Conservation (phyloP, 179 eudicot genomes). For the Gypsophila paniculata region DNA sequence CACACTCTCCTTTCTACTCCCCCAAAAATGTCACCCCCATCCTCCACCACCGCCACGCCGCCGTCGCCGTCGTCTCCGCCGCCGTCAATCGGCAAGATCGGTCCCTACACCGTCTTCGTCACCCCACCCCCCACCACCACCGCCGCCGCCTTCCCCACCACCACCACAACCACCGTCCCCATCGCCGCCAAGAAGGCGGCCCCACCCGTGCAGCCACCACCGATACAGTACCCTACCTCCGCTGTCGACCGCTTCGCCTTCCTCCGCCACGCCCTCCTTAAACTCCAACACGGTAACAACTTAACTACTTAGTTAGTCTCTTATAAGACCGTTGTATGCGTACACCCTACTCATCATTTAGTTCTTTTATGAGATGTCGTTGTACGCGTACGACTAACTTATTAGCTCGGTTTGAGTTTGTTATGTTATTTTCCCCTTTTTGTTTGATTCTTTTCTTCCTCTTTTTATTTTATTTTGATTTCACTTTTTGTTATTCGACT, state of each 20-base stretch:
- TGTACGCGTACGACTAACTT: no score
- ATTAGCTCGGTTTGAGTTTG: not conserved
- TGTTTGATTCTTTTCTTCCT: slow-evolving; percentile 23
- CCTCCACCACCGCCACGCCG: slow-evolving; percentile 24
- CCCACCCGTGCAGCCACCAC: slow-evolving; percentile 68
- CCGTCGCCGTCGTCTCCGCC: slow-evolving; percentile 68
- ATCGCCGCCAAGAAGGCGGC: slow-evolving; percentile 23
- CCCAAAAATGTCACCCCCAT: slow-evolving; percentile 21
- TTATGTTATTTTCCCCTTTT: not conserved
- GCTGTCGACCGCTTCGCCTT: slow-evolving; percentile 43
- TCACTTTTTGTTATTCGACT: no score
- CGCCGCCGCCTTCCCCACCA: slow-evolving; percentile 21
- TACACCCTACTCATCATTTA: no score
- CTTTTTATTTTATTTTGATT: not conserved
- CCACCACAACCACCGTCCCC: slow-evolving; percentile 12
- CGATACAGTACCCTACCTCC: slow-evolving; percentile 39
- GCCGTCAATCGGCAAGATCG: slow-evolving; percentile 87
- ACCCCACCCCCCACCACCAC: slow-evolving; percentile 49
- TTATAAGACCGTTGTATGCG: no score
- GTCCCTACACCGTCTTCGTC: slow-evolving; percentile 81
- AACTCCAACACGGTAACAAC: slow-evolving; percentile 83
- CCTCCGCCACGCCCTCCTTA: slow-evolving; percentile 56
- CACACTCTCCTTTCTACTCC: not conserved
- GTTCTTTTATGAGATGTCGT: no score
- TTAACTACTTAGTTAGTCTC: no score